Conservation (phyloP, 768 basidiomycete genomes). For the Tricholoma sp. region DNA sequence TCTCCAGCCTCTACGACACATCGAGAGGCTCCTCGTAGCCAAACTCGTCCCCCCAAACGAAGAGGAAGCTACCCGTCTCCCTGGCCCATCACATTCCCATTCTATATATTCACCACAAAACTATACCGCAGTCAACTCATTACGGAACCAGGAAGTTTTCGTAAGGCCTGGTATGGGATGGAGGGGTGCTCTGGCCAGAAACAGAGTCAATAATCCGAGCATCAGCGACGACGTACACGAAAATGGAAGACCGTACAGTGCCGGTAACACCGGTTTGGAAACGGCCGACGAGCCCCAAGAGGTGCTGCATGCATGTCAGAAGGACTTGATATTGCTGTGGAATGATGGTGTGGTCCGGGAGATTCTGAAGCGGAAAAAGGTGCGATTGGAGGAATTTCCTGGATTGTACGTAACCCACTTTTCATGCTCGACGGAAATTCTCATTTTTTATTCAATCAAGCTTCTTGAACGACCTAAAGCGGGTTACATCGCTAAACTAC, state of each 20-base stretch:
- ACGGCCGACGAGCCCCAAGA: slow-evolving; percentile 56
- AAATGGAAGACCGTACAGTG: slow-evolving; percentile 34
- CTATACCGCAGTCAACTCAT: slow-evolving; percentile 11
- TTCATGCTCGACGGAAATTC: neutral
- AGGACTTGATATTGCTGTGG: slow-evolving; percentile 69
- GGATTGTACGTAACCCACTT: slow-evolving; percentile 56
- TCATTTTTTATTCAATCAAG: slow-evolving; percentile 28
- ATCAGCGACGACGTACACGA: slow-evolving; percentile 16
- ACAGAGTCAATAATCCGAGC: slow-evolving; percentile 29
- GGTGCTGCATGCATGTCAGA: slow-evolving; percentile 51
- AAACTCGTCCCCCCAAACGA: slow-evolving; percentile 67
- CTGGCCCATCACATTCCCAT: slow-evolving; percentile 18
- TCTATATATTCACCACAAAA: slow-evolving; percentile 14
- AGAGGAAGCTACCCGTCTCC: slow-evolving; percentile 45
- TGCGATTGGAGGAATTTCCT: slow-evolving; percentile 64
- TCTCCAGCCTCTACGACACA: slow-evolving; percentile 61
- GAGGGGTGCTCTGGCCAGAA: slow-evolving; percentile 54
- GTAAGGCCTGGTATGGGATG: slow-evolving; percentile 63
- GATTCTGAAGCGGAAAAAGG: slow-evolving; percentile 50
- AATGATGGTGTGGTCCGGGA: slow-evolving; percentile 52
- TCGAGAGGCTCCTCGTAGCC: slow-evolving; percentile 65
- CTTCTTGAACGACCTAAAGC: slow-evolving; percentile 64
- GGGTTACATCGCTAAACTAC: slow-evolving; percentile 59
- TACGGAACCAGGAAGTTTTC: slow-evolving; percentile 48
- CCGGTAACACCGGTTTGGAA: slow-evolving; percentile 41